Evolutionary conservation across 2,329 filamentous ascomycete species (phyloP).

Genomic region (Chaetomiaceae sp.): DNA sequence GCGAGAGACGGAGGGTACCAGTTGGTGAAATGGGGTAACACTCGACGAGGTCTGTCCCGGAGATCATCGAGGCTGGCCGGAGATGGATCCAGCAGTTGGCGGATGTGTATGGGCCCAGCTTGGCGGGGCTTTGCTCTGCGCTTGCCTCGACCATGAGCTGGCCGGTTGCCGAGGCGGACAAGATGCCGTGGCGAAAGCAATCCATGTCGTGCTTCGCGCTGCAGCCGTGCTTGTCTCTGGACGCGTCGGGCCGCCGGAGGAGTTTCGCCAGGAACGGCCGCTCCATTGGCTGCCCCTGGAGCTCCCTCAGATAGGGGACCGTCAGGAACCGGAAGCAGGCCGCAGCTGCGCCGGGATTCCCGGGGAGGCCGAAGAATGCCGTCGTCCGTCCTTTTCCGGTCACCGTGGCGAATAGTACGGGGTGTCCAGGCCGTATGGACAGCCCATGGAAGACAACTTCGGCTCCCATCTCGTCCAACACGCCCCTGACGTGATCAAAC

Average conservation of each 20-base stretch:
- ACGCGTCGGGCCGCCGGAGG: not conserved
- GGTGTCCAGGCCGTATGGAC: constrained; percentile 30
- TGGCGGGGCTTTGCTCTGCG: constrained; percentile 14
- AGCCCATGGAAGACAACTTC: constrained; percentile 28
- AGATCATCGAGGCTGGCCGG: not conserved
- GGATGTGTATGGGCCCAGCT: constrained; percentile 5
- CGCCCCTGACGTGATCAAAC: constrained; percentile 27
- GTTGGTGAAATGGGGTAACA: not conserved
- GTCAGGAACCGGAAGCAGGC: constrained; percentile 30
- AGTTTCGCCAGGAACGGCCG: constrained; percentile 6
- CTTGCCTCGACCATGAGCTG: constrained; percentile 5
- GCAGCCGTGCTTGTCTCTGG: not conserved
- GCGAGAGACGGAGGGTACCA: not conserved
- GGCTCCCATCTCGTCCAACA: constrained; percentile 24
- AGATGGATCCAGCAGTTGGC: constrained; percentile 18
- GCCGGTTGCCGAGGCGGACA: not conserved
- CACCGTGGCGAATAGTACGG: constrained; percentile 28
- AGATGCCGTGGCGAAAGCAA: constrained; percentile 9
- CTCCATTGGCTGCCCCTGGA: constrained; percentile 18
- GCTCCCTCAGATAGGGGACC: constrained; percentile 24
- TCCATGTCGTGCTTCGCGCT: not conserved
- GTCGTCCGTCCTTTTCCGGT: constrained; percentile 7
- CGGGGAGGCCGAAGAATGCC: constrained; percentile 30
- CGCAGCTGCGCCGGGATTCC: constrained; percentile 29
- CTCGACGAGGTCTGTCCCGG: not conserved